These are phyloP conservation scores for Paramecium tetraurelia DNA, from an alignment of 73 alveolate genomes.

Conservation along the genomic window DNA sequence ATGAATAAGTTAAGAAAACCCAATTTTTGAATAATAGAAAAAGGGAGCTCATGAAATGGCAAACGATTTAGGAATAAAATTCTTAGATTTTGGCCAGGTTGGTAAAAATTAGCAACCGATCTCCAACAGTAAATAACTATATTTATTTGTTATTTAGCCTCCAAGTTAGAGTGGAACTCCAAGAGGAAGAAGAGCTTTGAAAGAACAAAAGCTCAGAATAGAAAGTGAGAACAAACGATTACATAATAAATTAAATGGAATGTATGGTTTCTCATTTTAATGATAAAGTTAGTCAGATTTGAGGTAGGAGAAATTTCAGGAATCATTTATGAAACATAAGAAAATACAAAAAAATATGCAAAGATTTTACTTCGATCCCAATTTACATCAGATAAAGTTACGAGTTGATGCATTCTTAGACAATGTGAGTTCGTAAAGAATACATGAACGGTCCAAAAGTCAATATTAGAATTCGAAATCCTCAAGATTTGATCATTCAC, in stretches of 20 bases:
- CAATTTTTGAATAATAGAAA: background rate
- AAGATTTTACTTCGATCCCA: background rate
- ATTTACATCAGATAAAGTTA: background rate
- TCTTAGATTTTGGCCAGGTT: background rate
- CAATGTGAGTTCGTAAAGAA: background rate
- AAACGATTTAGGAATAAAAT: background rate
- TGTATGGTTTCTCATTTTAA: background rate
- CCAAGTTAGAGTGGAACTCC: conserved; percentile 12
- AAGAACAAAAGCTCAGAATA: background rate
- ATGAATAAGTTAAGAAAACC: background rate
- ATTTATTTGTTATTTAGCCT: background rate
- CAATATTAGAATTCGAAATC: background rate
- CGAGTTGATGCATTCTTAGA: background rate
- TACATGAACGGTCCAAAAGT: background rate
- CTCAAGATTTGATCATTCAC: background rate
- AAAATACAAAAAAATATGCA: background rate
- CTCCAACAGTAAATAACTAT: background rate
- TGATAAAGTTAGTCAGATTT: background rate
- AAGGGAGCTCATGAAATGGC: background rate
- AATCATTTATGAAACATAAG: conserved; percentile 7
- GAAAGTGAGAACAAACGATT: background rate
- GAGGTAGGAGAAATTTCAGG: background rate
- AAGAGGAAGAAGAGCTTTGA: background rate
- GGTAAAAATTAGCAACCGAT: background rate
- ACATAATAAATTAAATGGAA: background rate